phyloP scores from a whole-genome alignment of 805 yeast genomes.

The Candida coquimbonensis region DNA sequence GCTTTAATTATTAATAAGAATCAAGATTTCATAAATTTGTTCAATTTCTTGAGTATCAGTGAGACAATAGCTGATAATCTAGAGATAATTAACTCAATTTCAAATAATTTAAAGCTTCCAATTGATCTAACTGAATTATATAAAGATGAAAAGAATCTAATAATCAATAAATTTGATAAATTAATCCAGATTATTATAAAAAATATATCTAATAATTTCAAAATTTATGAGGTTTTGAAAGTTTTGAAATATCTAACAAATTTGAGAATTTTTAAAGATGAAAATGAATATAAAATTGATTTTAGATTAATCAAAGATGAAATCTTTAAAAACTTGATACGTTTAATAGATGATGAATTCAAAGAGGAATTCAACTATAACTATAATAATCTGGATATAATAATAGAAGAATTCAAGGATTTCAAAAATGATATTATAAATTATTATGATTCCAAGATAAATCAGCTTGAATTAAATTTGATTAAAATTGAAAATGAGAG shows the following conservation, averaged over 20 bases:
- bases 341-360: slow-evolving; percentile 1
- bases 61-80: slow-evolving; percentile 1
- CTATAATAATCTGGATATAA: slow-evolving; percentile 2
- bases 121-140: slow-evolving; percentile 1
- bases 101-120: slow-evolving; percentile 2
- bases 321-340: not conserved
- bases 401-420: not conserved
- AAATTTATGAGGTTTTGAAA: slow-evolving; percentile 5
- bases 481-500: not conserved
- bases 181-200: not conserved
- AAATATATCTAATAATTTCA: slow-evolving; percentile 1
- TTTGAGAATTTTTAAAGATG: not conserved
- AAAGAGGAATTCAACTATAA: not conserved
- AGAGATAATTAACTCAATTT: not conserved
- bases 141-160: not conserved
- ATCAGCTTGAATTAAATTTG: not conserved
- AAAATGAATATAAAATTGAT: slow-evolving; percentile 1
- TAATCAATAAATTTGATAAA: slow-evolving; percentile 2
- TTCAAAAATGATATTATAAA: not conserved
- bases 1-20: not conserved
- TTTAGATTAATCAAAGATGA: not conserved
- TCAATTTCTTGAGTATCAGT: slow-evolving; percentile 6
- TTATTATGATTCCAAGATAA: not conserved
- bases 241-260: slow-evolving; percentile 3
- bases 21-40: slow-evolving; percentile 3